Evolutionary conservation across 352 stramenopile genomes (phyloP), one percentile per base, ranked within the genome.

Genomic region (Plasmopara muralis): DNA sequence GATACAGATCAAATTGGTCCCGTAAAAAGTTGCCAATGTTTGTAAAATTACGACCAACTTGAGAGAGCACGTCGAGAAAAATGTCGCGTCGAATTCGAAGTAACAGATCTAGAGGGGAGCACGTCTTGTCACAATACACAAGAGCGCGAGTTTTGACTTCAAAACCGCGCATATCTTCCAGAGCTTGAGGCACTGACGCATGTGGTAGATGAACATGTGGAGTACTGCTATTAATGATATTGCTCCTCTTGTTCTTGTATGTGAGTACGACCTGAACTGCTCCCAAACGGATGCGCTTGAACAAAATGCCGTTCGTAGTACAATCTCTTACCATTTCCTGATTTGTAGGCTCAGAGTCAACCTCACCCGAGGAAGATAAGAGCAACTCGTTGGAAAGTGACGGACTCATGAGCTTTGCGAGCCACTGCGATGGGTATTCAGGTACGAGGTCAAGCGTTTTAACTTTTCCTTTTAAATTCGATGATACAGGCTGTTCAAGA

Each of bases 61-160:
- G 83, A 4, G 81, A 90, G 5, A 93, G 64, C 18, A 93, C 72
- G 49, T 93, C 81, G 9, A 93, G 60, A 10, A 93, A 66, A 25
- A 93, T 84, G 37, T 93, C 83, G 0, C 80, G 74, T 4, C 81
- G 80, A 31, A 93, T 83, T 14, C 83, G 74, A 33, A 91, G 57
- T 1, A 89, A 29, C 9, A 93, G 58, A 44, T 93, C 81, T 29
- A 72, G 43, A 5, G 87, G 47, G n/a, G 81, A 87, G 38, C 83
- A 93, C 28, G 78, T 87, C 61, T 93, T 93, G 58, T 93, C 79
- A 40, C 76, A 87, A 60, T 93, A 93, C 43, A 93, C 83, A 29
- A 93, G 73, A 15, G 83, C 76, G 42, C 89, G 83, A 28, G 89
- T 78, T 60, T 93, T 93, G 60, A 93, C 64, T 50, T 87, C 75